Evolutionary conservation across 164 flowering plant species (phyloP).

Genomic region (Berberis thunbergii): DNA sequence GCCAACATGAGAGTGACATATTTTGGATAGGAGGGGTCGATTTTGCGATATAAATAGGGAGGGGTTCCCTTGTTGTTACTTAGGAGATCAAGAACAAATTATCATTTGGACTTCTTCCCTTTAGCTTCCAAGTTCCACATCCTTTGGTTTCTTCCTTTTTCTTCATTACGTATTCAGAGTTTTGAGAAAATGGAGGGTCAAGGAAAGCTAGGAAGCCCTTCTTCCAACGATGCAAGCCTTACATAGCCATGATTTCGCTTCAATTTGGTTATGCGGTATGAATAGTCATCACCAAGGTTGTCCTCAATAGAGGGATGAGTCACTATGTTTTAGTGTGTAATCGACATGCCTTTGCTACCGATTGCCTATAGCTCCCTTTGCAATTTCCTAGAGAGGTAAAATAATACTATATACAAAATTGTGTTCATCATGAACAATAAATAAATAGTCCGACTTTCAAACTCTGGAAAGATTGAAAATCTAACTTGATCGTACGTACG

Average conservation of each 20-base stretch:
- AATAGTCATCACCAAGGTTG: constrained; percentile 70
- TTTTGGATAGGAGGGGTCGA: background rate
- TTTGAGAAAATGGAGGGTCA: constrained; percentile 22
- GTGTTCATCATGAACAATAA: background rate
- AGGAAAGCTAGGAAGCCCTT: constrained; percentile 23
- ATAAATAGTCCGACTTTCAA: background rate
- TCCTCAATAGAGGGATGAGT: constrained; percentile 75
- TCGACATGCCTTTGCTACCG: constrained; percentile 75
- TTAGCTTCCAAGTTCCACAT: background rate
- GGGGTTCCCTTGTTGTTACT: background rate
- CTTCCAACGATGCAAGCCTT: constrained; percentile 40
- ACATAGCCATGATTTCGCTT: constrained; percentile 58
- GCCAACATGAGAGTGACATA: background rate
- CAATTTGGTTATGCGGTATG: constrained; percentile 92
- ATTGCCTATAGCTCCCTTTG: constrained; percentile 75
- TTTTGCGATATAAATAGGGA: background rate
- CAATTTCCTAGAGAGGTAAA: constrained; percentile 59
- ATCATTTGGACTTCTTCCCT: background rate
- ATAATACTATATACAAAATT: background rate
- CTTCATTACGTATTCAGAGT: background rate
- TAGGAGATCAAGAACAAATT: background rate
- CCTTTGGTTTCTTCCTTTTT: background rate
- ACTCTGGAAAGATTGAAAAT: background rate
- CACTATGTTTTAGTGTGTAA: constrained; percentile 83
- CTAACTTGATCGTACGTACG: background rate